Evolutionary conservation across 2,329 filamentous ascomycete genomes (phyloP), one percentile per base, ranked within the genome.

Genomic region (Colletotrichum neosansevieriae): DNA sequence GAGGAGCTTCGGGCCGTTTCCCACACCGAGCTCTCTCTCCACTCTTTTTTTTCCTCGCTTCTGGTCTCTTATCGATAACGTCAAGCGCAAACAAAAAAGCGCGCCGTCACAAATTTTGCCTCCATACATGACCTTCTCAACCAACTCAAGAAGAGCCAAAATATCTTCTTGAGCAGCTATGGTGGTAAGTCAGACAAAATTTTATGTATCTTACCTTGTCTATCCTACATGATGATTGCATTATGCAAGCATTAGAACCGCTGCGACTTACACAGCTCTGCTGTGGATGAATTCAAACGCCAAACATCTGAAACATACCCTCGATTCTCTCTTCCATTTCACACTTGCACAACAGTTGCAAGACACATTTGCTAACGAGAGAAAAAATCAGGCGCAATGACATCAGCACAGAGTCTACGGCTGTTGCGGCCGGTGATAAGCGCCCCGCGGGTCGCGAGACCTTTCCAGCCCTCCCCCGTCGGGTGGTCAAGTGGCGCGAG

Each of bases 231-330:
- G 67, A 79, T 83, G 81, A 83, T 83, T 69, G 63, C 42, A 45
- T 45, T 45, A 17, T 45, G 51, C 71, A 72, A 73, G 70, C 70
- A 69, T 82, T 80, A 83, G 82, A 83, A 83, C 82, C 82, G 82
- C 82, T 83, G 82, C 82, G 81, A 81, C 81, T 82, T 80, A 83
- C 79, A 77, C 79, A 77, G 80, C 77, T 78, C 4, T 77, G 77
- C 79, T 79, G 80, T 79, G 79, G 49, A 71, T 82, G 82, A 83
- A 80, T 58, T 76, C 78, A 81, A 76, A 73, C 75, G 78, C 80
- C 81, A 75, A 76, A 75, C 74, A 40, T 74, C 80, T 82, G 80
- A 82, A 44, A 63, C 49, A n/a, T 19, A 32, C 60, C 60, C 38
- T 40, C 29, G 29, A 29, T 29, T 40, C 67, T 60, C 69, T 71